These are phyloP conservation scores for Coemansia sp. DNA, from an alignment of 192 early-diverging fungal genomes.

Conservation along the genomic window DNA sequence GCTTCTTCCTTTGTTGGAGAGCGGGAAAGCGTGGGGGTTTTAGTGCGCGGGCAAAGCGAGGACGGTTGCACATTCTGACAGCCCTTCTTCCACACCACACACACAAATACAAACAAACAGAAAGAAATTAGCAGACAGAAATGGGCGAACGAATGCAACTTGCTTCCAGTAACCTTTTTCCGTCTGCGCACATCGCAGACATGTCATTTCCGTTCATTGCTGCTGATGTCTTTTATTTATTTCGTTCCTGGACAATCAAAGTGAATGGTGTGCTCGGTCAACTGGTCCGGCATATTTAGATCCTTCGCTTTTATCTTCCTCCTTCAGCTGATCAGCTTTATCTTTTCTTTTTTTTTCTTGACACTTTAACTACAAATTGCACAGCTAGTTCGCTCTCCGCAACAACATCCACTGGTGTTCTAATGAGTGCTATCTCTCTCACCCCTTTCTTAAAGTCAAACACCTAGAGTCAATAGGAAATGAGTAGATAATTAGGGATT, in stretches of 20 bases:
- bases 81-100: constrained; percentile 8
- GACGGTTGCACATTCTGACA: constrained; percentile 56
- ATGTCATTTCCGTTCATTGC: not conserved
- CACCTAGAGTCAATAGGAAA: not conserved
- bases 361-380: too few species aligned
- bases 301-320: too few species aligned
- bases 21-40: constrained; percentile 20
- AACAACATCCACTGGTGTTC: too few species aligned
- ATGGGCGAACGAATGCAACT: not conserved
- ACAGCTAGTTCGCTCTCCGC: too few species aligned
- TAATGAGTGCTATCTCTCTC: too few species aligned
- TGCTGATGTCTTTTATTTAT: too few species aligned
- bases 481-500: not conserved
- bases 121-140: not conserved
- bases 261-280: too few species aligned
- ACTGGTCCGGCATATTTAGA: too few species aligned
- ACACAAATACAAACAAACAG: not conserved
- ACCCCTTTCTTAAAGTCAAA: not conserved
- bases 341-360: too few species aligned
- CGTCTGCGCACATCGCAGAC: not conserved
- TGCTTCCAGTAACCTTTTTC: too few species aligned
- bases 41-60: constrained; percentile 39
- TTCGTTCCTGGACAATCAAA: too few species aligned
- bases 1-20: not conserved
- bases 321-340: too few species aligned